A percentile compares a stretch with the other conserved stretches of the same genome.
phyloP scores from a whole-genome alignment of 805 yeast genomes.

The Candida methanosorbosa region DNA sequence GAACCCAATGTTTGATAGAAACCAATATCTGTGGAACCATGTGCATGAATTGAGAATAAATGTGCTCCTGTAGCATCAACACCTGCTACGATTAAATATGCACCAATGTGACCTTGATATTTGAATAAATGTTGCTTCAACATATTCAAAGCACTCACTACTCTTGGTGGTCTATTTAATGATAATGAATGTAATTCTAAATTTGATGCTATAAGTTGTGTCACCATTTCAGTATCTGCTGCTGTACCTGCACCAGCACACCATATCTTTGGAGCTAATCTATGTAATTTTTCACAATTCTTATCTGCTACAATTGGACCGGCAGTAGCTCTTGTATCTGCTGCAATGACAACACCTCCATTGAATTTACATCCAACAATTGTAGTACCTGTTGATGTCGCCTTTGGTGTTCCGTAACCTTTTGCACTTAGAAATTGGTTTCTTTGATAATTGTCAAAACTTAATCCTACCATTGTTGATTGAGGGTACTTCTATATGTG shows the following conservation, averaged over 20 bases:
- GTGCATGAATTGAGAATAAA: slow-evolving; percentile 89
- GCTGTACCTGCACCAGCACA: slow-evolving; percentile 99
- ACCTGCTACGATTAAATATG: slow-evolving; percentile 97
- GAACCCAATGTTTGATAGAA: slow-evolving; percentile 90
- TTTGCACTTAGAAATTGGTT: slow-evolving; percentile 63
- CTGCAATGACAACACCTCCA: slow-evolving; percentile 96
- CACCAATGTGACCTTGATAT: slow-evolving; percentile 97
- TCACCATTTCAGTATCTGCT: slow-evolving; percentile 97
- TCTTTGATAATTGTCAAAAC: slow-evolving; percentile 91
- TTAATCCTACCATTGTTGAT: slow-evolving; percentile 69
- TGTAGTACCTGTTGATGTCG: slow-evolving; percentile 98
- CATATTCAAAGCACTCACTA: slow-evolving; percentile 86
- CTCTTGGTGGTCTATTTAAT: slow-evolving; percentile 83
- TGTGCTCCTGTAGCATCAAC: slow-evolving; percentile 95
- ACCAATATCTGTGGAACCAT: slow-evolving; percentile 96
- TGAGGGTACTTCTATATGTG: too few species aligned
- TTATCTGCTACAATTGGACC: slow-evolving; percentile 97
- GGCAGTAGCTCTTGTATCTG: slow-evolving; percentile 97
- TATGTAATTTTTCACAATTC: slow-evolving; percentile 91
- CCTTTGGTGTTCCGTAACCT: slow-evolving; percentile 74
- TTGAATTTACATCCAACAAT: slow-evolving; percentile 92
- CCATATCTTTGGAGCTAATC: slow-evolving; percentile 88
- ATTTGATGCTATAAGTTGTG: slow-evolving; percentile 85
- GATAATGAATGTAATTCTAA: slow-evolving; percentile 83
- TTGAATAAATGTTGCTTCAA: slow-evolving; percentile 92